A percentile compares a stretch with the other conserved stretches of the same genome.
These are phyloP conservation scores for Pseudoneurospora amorphoporcata DNA, from an alignment of 495 filamentous ascomycete genomes.

Conservation along the genomic window DNA sequence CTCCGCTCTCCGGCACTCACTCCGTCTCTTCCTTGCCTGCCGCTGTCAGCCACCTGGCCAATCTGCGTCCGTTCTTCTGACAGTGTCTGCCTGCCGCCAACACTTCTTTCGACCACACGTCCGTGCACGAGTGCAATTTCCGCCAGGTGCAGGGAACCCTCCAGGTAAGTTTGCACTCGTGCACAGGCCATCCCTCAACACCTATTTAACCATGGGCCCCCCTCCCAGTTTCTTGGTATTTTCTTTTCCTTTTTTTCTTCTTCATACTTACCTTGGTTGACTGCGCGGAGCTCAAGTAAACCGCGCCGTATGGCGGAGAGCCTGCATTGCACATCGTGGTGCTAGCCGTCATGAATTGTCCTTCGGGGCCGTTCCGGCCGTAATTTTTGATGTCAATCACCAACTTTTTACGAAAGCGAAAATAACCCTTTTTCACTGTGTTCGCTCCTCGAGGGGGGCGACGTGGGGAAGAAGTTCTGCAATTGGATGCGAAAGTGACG, in stretches of 20 bases:
- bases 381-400: slow-evolving; percentile 14
- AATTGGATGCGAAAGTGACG: neutral
- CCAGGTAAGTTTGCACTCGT: slow-evolving; percentile 1
- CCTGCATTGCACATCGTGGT: slow-evolving; percentile 19
- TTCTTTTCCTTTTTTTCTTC: slow-evolving; percentile 13
- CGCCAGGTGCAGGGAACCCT: neutral
- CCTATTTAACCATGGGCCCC: slow-evolving; percentile 1
- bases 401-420: neutral
- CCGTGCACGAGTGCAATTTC: neutral
- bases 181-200: slow-evolving; percentile 1
- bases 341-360: slow-evolving; percentile 14
- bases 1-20: neutral
- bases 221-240: neutral
- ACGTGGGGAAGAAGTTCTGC: slow-evolving; percentile 4
- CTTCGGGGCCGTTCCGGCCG: slow-evolving; percentile 18
- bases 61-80: no score
- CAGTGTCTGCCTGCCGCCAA: neutral
- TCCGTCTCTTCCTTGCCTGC: neutral
- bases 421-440: slow-evolving; percentile 12
- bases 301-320: slow-evolving; percentile 10
- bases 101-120: neutral
- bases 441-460: neutral
- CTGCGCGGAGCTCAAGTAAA: slow-evolving; percentile 11
- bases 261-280: slow-evolving; percentile 21
- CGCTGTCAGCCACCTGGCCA: neutral